These are phyloP conservation scores for Pleoardoris graminearum DNA, from an alignment of 2,329 filamentous ascomycete genomes.

Conservation along the genomic window DNA sequence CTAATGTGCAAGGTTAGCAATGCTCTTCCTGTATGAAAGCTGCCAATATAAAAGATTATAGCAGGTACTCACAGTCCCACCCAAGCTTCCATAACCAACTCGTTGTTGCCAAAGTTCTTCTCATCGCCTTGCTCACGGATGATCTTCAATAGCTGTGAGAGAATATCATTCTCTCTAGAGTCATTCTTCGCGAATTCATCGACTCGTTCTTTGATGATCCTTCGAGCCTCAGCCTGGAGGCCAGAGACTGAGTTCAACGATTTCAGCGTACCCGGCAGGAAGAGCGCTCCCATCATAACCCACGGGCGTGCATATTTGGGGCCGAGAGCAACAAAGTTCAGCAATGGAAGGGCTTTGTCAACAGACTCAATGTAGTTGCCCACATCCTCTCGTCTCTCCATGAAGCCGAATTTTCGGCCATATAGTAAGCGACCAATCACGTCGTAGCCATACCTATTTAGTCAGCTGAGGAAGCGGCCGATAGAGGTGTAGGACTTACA, in stretches of 20 bases:
- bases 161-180: too few relatives aligned
- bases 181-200: slow-evolving; percentile 10
- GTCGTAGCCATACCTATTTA: too few relatives aligned
- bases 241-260: slow-evolving; percentile 19
- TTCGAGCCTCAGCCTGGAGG: slow-evolving; percentile 14
- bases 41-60: too few relatives aligned
- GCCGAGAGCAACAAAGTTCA: slow-evolving; percentile 12
- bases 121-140: too few relatives aligned
- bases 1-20: slow-evolving; percentile 4
- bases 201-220: slow-evolving; percentile 14
- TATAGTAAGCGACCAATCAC: neutral
- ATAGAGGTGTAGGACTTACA: slow-evolving; percentile 21
- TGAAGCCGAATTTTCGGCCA: slow-evolving; percentile 21
- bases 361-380: slow-evolving; percentile 27
- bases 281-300: slow-evolving; percentile 7
- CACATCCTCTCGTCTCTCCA: slow-evolving; percentile 20
- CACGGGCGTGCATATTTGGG: slow-evolving; percentile 15
- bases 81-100: too few relatives aligned
- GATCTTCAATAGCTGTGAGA: too few relatives aligned
- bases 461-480: too few relatives aligned
- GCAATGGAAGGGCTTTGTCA: slow-evolving; percentile 35
- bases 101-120: too few relatives aligned
- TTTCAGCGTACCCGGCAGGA: slow-evolving; percentile 23
- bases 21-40: too few relatives aligned
- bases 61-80: slow-evolving; percentile 35